A percentile compares a stretch with the other conserved stretches of the same genome.
Conservation (phyloP, 2,329 filamentous ascomycete species). For the Aspergillus hiratsukae region DNA sequence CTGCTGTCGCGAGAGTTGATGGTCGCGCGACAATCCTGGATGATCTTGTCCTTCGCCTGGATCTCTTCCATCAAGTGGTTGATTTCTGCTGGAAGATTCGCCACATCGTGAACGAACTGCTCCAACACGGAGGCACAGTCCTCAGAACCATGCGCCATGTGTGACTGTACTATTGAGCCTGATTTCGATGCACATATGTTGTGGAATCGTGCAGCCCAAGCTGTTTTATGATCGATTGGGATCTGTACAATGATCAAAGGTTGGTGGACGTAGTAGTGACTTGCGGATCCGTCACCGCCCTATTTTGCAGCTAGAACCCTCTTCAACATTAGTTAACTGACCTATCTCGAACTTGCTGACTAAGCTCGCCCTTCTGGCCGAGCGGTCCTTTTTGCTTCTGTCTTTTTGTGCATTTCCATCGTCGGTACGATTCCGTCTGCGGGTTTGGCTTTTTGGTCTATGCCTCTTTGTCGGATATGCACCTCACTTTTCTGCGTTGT, state of each 20-base stretch:
- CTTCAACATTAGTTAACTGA: no score
- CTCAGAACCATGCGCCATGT: constrained; percentile 49
- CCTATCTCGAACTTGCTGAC: no score
- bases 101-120: constrained; percentile 61
- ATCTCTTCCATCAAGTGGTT: constrained; percentile 64
- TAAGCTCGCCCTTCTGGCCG: not conserved
- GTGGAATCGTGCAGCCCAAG: not conserved
- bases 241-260: not conserved
- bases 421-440: not conserved
- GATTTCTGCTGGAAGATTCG: constrained; percentile 60
- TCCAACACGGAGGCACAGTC: constrained; percentile 62
- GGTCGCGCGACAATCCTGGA: constrained; percentile 53
- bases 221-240: not conserved
- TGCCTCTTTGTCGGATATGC: no score
- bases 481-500: no score
- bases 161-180: constrained; percentile 5
- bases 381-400: not conserved
- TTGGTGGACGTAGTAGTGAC: not conserved
- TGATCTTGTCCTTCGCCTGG: constrained; percentile 59
- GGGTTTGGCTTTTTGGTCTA: not conserved
- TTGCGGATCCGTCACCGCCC: no score
- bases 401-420: no score
- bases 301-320: no score
- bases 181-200: not conserved
- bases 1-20: constrained; percentile 57